Conservation (phyloP, 371 early-diverging fungal genomes). For the Mycotypha africana region DNA sequence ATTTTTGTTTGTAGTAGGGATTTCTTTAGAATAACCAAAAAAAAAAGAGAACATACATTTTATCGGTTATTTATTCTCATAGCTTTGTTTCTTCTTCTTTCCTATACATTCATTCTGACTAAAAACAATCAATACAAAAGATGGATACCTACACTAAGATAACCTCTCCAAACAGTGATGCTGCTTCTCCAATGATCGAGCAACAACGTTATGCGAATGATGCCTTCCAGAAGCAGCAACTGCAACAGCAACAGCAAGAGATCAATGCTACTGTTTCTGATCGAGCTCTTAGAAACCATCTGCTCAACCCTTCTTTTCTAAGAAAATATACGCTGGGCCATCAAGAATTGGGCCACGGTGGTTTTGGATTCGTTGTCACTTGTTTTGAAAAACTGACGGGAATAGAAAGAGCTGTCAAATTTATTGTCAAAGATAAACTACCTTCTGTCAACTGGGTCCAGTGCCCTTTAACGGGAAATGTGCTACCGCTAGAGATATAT, state of each 20-base stretch:
- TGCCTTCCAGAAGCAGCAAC: neutral
- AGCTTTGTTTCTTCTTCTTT: no score
- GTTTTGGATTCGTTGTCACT: conserved; percentile 74
- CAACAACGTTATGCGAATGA: no score
- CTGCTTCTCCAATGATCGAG: no score
- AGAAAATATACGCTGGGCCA: conserved; percentile 49
- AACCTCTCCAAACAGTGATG: no score
- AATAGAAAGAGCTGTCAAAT: conserved; percentile 74
- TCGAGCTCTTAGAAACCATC: conserved; percentile 37
- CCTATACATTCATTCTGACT: no score
- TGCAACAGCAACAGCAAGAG: conserved; percentile 21
- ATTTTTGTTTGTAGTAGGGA: no score
- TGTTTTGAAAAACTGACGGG: conserved; percentile 50
- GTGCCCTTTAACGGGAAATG: conserved; percentile 55
- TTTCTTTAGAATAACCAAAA: no score
- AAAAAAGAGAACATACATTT: no score
- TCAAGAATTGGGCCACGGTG: conserved; percentile 77
- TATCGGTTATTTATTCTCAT: no score
- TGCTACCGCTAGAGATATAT: conserved; percentile 74
- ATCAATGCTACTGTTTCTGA: conserved; percentile 36
- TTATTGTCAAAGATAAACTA: conserved; percentile 65
- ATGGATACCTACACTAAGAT: no score
- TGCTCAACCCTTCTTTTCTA: conserved; percentile 41
- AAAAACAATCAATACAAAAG: no score
- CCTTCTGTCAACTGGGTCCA: conserved; percentile 57